Conservation (phyloP, 2,329 filamentous ascomycete species). For the Talaromyces sp. region DNA sequence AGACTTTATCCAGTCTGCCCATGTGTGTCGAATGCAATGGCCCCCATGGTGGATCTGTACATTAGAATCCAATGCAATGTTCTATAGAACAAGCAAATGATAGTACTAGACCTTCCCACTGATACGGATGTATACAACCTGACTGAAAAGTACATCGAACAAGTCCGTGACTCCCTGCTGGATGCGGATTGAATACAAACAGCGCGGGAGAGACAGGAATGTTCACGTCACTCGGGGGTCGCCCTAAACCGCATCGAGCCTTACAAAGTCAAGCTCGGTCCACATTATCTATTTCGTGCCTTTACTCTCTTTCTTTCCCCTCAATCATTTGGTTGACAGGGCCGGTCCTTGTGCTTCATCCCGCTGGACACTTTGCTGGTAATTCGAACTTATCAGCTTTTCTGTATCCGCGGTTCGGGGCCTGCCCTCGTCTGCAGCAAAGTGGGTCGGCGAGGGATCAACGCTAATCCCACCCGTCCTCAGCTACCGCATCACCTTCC, state of each 20-base stretch:
- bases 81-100: too few relatives aligned
- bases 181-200: background rate
- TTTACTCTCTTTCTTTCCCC: constrained; percentile 11
- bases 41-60: background rate
- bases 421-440: constrained; percentile 3
- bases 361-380: background rate
- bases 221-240: constrained; percentile 37
- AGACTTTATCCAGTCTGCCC: background rate
- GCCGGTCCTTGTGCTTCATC: constrained; percentile 2
- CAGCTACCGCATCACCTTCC: constrained; percentile 14
- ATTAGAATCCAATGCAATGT: too few relatives aligned
- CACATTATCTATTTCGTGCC: constrained; percentile 28
- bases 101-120: background rate
- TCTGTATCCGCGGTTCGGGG: background rate
- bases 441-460: constrained; percentile 8
- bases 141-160: too few relatives aligned
- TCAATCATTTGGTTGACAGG: constrained; percentile 8
- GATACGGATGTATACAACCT: background rate
- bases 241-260: constrained; percentile 25
- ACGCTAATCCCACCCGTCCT: constrained; percentile 14
- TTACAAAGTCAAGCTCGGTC: constrained; percentile 23
- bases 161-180: background rate
- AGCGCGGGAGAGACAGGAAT: background rate
- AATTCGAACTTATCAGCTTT: background rate
- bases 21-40: too few relatives aligned